phyloP scores from a whole-genome alignment of 139 green algal species.

The Chlamydomonas urium region DNA sequence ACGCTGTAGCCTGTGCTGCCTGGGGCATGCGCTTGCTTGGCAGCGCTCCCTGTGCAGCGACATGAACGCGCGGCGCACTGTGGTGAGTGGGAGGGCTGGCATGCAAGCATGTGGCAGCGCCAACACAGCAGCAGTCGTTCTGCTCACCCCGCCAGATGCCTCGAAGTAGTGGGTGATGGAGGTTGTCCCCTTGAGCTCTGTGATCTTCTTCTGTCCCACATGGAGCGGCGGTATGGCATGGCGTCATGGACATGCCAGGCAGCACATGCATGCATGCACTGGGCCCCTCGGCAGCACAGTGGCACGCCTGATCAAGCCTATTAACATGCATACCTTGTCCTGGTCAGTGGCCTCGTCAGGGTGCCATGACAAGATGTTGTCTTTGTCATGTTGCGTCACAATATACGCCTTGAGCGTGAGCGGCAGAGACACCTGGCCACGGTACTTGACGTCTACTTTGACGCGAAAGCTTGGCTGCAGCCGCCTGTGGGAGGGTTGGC shows the following conservation, averaged over 20 bases:
- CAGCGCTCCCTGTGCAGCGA: too few species aligned
- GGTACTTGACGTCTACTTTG: conserved; percentile 44
- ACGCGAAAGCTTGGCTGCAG: conserved; percentile 57
- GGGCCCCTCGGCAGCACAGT: too few species aligned
- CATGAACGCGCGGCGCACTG: too few species aligned
- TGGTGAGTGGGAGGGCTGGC: too few species aligned
- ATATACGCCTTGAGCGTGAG: conserved; percentile 52
- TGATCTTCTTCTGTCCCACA: conserved; percentile 25
- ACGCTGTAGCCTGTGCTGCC: too few species aligned
- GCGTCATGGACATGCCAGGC: neutral
- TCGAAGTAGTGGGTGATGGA: conserved; percentile 54
- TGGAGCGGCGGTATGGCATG: neutral
- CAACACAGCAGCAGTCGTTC: too few species aligned
- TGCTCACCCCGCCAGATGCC: too few species aligned
- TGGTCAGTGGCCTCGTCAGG: conserved; percentile 4
- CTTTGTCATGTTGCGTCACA: conserved; percentile 54
- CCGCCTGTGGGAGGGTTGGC: conserved; percentile 31
- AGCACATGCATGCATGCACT: neutral
- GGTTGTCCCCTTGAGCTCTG: conserved; percentile 58
- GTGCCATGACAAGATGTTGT: conserved; percentile 37
- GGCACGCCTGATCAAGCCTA: too few species aligned
- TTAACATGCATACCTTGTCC: conserved; percentile 9
- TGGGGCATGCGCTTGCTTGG: too few species aligned
- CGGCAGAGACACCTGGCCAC: conserved; percentile 31
- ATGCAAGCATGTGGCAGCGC: too few species aligned